These are phyloP conservation scores for Davidsoniella neocaledoniae DNA, from an alignment of 2,329 filamentous ascomycete species.

Conservation along the genomic window DNA sequence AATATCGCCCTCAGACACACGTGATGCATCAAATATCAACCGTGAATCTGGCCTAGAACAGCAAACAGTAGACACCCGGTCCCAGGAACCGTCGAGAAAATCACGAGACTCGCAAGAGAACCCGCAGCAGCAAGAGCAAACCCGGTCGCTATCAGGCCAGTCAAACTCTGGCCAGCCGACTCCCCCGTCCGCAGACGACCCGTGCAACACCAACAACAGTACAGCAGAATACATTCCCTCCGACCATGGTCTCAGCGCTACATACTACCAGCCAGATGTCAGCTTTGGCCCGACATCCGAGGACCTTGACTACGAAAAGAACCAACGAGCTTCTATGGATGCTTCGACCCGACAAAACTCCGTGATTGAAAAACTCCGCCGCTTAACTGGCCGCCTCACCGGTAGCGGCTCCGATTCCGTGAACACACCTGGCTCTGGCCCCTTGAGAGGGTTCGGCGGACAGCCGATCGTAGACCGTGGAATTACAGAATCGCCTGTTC, in stretches of 20 bases:
- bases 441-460: background rate
- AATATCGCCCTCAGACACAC: background rate
- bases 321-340: background rate
- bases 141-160: background rate
- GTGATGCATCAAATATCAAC: background rate
- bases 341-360: constrained; percentile 1
- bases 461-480: constrained; percentile 3
- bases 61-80: no score
- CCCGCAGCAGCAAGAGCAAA: background rate
- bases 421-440: background rate
- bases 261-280: constrained; percentile 12
- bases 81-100: no score
- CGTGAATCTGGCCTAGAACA: background rate
- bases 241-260: constrained; percentile 5
- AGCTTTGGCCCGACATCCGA: constrained; percentile 10
- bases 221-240: constrained; percentile 4
- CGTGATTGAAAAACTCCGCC: constrained; percentile 4
- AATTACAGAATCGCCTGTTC: constrained; percentile 13
- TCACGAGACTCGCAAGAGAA: no score
- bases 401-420: constrained; percentile 3
- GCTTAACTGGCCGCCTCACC: constrained; percentile 5
- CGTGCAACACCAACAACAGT: background rate
- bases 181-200: background rate
- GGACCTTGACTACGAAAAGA: constrained; percentile 7
- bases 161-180: background rate